These are phyloP conservation scores for Tolypocladium ovalisporum DNA, from an alignment of 2,329 filamentous ascomycete species.

Conservation along the genomic window DNA sequence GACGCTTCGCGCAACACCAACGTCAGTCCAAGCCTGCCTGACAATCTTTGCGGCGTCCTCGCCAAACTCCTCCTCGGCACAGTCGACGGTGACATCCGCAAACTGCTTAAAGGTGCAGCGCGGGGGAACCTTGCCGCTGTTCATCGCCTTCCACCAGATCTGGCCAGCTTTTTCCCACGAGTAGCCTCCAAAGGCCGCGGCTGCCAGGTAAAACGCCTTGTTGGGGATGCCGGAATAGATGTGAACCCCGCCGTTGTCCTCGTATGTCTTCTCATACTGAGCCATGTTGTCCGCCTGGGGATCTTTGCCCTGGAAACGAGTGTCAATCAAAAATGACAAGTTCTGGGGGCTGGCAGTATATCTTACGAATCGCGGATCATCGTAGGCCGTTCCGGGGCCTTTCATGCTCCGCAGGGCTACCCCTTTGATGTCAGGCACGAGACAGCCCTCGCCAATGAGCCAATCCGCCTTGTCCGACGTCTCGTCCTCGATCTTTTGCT, in stretches of 20 bases:
- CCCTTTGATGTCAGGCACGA: constrained; percentile 38
- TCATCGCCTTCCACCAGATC: constrained; percentile 41
- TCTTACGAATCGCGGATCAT: constrained; percentile 38
- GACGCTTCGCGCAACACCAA: constrained; percentile 26
- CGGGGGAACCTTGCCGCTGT: constrained; percentile 27
- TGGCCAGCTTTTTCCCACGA: constrained; percentile 43
- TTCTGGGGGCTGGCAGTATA: background rate
- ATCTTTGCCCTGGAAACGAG: constrained; percentile 32
- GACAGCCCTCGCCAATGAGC: constrained; percentile 42
- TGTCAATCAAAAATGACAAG: background rate
- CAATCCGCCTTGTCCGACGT: constrained; percentile 37
- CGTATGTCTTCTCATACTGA: constrained; percentile 24
- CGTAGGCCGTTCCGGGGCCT: constrained; percentile 38
- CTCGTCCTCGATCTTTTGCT: constrained; percentile 38
- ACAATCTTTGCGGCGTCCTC: constrained; percentile 30
- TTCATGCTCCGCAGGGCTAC: constrained; percentile 44
- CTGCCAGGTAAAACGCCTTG: constrained; percentile 40
- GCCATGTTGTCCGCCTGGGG: constrained; percentile 38
- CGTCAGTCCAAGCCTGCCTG: constrained; percentile 34
- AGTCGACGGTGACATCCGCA: constrained; percentile 35
- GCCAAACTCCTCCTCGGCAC: constrained; percentile 30
- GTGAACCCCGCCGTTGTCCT: constrained; percentile 44
- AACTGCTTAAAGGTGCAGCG: constrained; percentile 36
- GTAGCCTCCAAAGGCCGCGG: constrained; percentile 37
- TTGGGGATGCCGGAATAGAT: constrained; percentile 47